phyloP scores from a whole-genome alignment of 345 rosid genomes.

The Lepidium aucheri region DNA sequence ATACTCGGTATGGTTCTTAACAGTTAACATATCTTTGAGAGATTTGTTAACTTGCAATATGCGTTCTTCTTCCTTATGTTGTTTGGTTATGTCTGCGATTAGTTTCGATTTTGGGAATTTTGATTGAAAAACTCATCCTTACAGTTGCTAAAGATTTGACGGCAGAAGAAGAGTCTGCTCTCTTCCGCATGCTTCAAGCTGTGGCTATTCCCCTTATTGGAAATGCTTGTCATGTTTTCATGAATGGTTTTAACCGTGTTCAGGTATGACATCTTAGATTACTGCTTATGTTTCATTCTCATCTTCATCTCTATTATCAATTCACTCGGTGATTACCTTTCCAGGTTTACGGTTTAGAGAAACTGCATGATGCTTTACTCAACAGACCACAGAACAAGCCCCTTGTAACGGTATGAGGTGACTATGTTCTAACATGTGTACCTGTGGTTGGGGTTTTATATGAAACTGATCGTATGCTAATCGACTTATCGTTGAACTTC shows the following conservation, averaged over 20 bases:
- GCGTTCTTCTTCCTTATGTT: neutral
- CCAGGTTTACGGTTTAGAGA: conserved; percentile 92
- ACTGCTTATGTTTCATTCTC: neutral
- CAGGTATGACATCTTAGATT: conserved; percentile 41
- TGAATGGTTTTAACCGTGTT: conserved; percentile 90
- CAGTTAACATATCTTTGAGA: too few relatives aligned
- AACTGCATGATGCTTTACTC: conserved; percentile 79
- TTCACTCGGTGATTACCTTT: neutral
- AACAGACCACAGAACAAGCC: conserved; percentile 66
- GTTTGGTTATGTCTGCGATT: neutral
- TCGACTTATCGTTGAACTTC: neutral
- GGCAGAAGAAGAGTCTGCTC: conserved; percentile 62
- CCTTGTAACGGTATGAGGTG: conserved; percentile 64
- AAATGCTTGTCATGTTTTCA: conserved; percentile 90
- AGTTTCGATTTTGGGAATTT: neutral
- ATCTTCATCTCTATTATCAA: neutral
- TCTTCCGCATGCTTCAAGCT: conserved; percentile 66
- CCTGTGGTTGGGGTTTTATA: conserved; percentile 1
- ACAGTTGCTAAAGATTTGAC: conserved; percentile 65
- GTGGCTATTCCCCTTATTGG: conserved; percentile 88
- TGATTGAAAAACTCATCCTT: neutral
- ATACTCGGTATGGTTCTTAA: neutral
- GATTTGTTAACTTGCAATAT: too few relatives aligned
- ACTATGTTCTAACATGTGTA: neutral
- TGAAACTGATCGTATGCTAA: neutral